phyloP scores from a whole-genome alignment of 2,329 filamentous ascomycete genomes.

The Phaeosphaeria sp. region DNA sequence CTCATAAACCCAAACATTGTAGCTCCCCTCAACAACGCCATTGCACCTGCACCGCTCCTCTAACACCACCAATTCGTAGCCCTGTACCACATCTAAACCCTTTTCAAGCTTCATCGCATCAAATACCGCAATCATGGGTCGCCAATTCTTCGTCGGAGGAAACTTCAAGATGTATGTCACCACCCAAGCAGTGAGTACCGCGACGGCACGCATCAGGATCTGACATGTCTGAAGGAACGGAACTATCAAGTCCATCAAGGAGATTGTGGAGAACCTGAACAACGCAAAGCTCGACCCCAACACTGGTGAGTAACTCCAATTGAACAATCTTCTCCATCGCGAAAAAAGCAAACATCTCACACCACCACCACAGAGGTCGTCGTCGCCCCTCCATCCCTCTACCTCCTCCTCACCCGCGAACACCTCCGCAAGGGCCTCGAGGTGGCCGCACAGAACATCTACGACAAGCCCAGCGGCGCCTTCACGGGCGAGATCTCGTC shows the following conservation, averaged over 20 bases:
- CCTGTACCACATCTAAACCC: neutral
- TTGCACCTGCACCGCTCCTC: slow-evolving; percentile 25
- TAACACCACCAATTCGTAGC: neutral
- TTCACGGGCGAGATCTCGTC: slow-evolving; percentile 98
- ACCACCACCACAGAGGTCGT: slow-evolving; percentile 76
- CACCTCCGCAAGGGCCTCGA: slow-evolving; percentile 77
- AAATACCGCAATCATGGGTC: slow-evolving; percentile 73
- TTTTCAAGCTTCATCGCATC: neutral
- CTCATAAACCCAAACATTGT: slow-evolving; percentile 22
- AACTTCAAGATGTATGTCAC: slow-evolving; percentile 95
- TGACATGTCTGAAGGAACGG: slow-evolving; percentile 76
- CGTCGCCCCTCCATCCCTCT: slow-evolving; percentile 87
- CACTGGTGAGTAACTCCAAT: slow-evolving; percentile 64
- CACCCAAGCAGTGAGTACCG: slow-evolving; percentile 31
- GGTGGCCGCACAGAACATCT: slow-evolving; percentile 96
- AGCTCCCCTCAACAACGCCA: slow-evolving; percentile 39
- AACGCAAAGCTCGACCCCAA: slow-evolving; percentile 79
- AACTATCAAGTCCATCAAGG: slow-evolving; percentile 84
- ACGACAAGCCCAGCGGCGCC: slow-evolving; percentile 93
- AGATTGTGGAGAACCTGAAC: slow-evolving; percentile 91
- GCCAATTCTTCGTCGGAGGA: slow-evolving; percentile 96
- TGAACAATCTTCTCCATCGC: neutral
- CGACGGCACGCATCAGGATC: slow-evolving; percentile 10
- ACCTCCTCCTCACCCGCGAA: slow-evolving; percentile 86
- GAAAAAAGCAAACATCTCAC: slow-evolving; percentile 10